Evolutionary conservation across 1,139 yeast genomes (phyloP).

Genomic region (Yamadazyma dushanensis): DNA sequence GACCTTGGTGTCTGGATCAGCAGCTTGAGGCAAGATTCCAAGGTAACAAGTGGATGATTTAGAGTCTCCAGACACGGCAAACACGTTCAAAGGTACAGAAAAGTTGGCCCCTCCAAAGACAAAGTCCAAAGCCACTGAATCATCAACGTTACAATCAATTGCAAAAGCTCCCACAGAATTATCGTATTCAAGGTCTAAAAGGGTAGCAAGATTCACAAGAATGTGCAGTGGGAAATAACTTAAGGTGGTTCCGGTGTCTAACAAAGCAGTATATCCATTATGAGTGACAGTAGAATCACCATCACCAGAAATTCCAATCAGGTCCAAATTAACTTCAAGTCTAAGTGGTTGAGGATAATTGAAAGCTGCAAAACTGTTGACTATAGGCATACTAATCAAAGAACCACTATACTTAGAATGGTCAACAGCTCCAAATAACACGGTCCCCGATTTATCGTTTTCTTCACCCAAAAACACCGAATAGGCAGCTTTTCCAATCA

Average conservation of each 20-base stretch:
- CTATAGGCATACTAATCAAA: constrained; percentile 19
- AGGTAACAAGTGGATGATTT: constrained; percentile 18
- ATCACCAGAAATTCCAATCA: background rate
- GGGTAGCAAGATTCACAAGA: constrained; percentile 23
- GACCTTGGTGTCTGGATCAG: constrained; percentile 1
- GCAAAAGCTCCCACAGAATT: constrained; percentile 22
- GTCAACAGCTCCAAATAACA: constrained; percentile 54
- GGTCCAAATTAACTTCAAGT: constrained; percentile 22
- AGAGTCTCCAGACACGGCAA: constrained; percentile 16
- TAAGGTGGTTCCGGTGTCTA: constrained; percentile 45
- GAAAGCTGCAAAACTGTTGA: constrained; percentile 4
- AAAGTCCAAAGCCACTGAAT: constrained; percentile 21
- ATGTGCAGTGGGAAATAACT: constrained; percentile 28
- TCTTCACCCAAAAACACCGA: constrained; percentile 30
- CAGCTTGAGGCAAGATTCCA: constrained; percentile 9
- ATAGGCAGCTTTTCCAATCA: constrained; percentile 28
- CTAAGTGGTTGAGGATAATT: constrained; percentile 17
- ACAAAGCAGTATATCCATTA: constrained; percentile 26
- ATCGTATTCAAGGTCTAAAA: constrained; percentile 19
- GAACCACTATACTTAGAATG: constrained; percentile 44
- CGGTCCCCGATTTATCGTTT: constrained; percentile 31
- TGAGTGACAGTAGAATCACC: constrained; percentile 15
- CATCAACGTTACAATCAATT: constrained; percentile 19
- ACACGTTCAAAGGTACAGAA: constrained; percentile 30
- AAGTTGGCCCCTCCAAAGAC: constrained; percentile 37